These are phyloP conservation scores for Botrytis sinoallii DNA, from an alignment of 2,329 filamentous ascomycete genomes.

Conservation along the genomic window DNA sequence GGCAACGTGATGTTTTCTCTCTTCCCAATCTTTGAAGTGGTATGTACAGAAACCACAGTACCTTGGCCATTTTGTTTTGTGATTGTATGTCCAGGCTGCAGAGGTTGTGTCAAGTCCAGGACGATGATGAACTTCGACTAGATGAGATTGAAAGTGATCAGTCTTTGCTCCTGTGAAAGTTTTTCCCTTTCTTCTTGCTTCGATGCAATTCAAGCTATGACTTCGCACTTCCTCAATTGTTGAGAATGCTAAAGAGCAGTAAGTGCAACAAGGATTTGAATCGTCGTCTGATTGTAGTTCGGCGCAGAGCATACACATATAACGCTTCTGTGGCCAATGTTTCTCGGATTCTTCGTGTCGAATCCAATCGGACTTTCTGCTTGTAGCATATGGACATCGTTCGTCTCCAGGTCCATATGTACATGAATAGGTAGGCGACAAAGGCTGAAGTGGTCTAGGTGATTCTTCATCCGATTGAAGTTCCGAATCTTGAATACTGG, in stretches of 20 bases:
- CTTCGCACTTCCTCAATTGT: neutral
- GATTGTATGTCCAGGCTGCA: neutral
- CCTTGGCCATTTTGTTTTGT: neutral
- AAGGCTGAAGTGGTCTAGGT: neutral
- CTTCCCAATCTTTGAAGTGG: neutral
- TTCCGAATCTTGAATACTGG: neutral
- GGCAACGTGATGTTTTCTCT: neutral
- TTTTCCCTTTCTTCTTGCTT: neutral
- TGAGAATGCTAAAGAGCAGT: neutral
- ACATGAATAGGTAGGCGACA: neutral
- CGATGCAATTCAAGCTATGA: neutral
- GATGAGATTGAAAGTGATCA: neutral
- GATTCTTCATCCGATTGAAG: neutral
- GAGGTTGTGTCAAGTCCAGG: neutral
- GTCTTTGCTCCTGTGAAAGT: neutral
- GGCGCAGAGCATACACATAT: neutral
- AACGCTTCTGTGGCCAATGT: neutral
- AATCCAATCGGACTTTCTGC: neutral
- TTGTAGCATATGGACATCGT: neutral
- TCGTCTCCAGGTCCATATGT: no score
- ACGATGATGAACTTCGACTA: neutral
- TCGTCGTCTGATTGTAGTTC: neutral
- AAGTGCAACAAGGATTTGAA: neutral
- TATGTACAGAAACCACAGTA: neutral
- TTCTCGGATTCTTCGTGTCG: neutral